Conservation (phyloP, 2,329 filamentous ascomycete genomes). For the Raffaelea ambrosiae region DNA sequence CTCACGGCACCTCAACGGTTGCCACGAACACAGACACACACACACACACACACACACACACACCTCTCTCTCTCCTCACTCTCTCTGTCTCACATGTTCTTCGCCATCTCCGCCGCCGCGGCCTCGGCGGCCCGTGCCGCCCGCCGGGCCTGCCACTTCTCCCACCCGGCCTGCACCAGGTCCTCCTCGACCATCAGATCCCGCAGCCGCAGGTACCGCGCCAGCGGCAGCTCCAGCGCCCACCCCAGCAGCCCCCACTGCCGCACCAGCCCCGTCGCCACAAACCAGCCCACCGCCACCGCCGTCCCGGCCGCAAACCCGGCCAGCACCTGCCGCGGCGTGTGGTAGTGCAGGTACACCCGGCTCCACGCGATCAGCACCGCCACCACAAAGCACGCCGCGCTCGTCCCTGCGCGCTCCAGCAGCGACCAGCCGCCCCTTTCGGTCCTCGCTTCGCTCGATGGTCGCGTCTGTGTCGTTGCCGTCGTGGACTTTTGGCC, state of each 20-base stretch:
- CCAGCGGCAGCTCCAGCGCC: conserved; percentile 57
- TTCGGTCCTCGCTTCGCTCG: background rate
- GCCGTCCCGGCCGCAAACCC: conserved; percentile 62
- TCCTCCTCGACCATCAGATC: conserved; percentile 87
- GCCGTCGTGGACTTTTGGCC: background rate
- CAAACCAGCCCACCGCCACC: conserved; percentile 74
- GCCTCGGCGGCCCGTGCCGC: conserved; percentile 19
- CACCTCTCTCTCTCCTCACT: too few species aligned
- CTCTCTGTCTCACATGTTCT: conserved; percentile 10
- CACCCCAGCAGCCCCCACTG: conserved; percentile 62
- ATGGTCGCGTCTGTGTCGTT: conserved; percentile 1
- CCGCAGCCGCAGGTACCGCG: conserved; percentile 61
- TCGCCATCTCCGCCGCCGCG: conserved; percentile 12
- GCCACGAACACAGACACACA: too few species aligned
- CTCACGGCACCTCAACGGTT: too few species aligned
- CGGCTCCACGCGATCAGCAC: conserved; percentile 69
- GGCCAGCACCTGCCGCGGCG: conserved; percentile 74
- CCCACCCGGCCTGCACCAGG: conserved; percentile 85
- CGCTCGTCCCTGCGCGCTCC: conserved; percentile 47
- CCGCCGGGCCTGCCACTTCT: conserved; percentile 66
- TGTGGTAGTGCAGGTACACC: conserved; percentile 91
- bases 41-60: too few species aligned
- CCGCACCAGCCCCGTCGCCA: conserved; percentile 57
- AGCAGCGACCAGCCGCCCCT: conserved; percentile 41
- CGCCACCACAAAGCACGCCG: conserved; percentile 53